Evolutionary conservation across 1,284 basidiomycete species (phyloP), one percentile per base, ranked within the genome.

Genomic region (Erythrobasidium hasegawianum): DNA sequence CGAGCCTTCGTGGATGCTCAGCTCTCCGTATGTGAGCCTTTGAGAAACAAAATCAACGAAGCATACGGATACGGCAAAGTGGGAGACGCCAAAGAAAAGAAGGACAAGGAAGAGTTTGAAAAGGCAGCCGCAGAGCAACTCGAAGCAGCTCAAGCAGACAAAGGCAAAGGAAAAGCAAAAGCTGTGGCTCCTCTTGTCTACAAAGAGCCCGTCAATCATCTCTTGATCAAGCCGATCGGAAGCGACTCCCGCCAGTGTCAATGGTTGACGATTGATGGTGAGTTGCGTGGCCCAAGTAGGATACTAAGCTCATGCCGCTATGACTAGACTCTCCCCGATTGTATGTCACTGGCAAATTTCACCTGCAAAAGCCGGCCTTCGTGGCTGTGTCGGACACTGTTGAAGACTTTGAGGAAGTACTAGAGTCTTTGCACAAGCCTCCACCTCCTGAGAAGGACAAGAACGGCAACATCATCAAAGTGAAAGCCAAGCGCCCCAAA

Each of bases 301-400:
- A n/a, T n/a, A n/a, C n/a, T n/a, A n/a, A n/a, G n/a, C n/a, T n/a
- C n/a, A n/a, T n/a, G n/a, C n/a, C n/a, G n/a, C n/a, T n/a, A n/a
- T n/a, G n/a, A n/a, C n/a, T n/a, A 65, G 62, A 57, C 33, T 65
- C 62, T 2, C 62, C 62, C 14, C 62, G 62, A 13, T 27, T 65
- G 1, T 65, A 58, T 22, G 55, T 65, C 26, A 65, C 53, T 13
- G 52, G 62, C 56, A 45, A 65, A 24, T 47, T 52, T 20, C 39
- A 58, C 24, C 20, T n/a, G 20, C 14, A 24, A 13, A 49, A 53
- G 20, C 43, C n/a, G 20, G n/a, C 56, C 10, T 65, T 65, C 24
- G 62, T 65, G 20, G 56, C 62, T 11, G 62, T 65, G 14, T 49
- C 62, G 1, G 62, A 65, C 33, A 65, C 62, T 8, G 54, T 55